Base-by-base conservation (phyloP, 352 stramenopile genomes). In the Phytophthora syringae region DNA sequence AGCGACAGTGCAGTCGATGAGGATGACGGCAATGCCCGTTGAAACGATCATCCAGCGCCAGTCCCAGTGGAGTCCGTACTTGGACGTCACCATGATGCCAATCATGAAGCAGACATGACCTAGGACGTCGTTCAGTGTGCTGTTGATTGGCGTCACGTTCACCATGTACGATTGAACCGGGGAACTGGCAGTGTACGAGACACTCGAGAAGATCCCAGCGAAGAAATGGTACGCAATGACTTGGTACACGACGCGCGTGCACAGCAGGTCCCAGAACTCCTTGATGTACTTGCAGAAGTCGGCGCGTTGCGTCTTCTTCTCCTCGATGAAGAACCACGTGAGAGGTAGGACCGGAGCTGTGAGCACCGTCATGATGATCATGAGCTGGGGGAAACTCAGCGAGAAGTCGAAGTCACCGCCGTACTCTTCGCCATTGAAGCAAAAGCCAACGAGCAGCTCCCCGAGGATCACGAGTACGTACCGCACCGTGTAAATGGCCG, bases 141-240 rank as follows among this genome's bases (percentile, higher is more conserved):
- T 64, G 45, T 64, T 64, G 24, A 64, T 64, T 5, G 55, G 44
- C 32, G 44, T 56, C 32, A 64, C 55, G 7, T 55, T 45, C 24
- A 64, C 55, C 55, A 64, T 55, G 47, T 64, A 56, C 22, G 44
- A 56, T 21, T 64, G 55, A 21, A 57, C 55, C 0, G 55, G 55
- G 4, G 32, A 50, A 36, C 55, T 64, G 9, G 55, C 34, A 0
- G 55, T 57, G 55, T 64, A 64, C 12, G 55, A 57, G 13, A 57
- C 57, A 22, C 55, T 64, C 3, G 45, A 56, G 18, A 64, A 50
- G 24, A 64, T 68, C 5, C 58, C 45, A 16, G 52, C 53, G 18
- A 72, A 64, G 48, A 74, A 71, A 25, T 45, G 43, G 27, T 70
- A 64, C 44, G 69, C n/a, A n/a, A n/a, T n/a, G n/a, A n/a, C n/a